Percentiles rank a stretch among this genome's conserved stretches.
These are phyloP conservation scores for Sporisorium scitamineum DNA, from an alignment of 1,284 basidiomycete genomes.

Conservation along the genomic window DNA sequence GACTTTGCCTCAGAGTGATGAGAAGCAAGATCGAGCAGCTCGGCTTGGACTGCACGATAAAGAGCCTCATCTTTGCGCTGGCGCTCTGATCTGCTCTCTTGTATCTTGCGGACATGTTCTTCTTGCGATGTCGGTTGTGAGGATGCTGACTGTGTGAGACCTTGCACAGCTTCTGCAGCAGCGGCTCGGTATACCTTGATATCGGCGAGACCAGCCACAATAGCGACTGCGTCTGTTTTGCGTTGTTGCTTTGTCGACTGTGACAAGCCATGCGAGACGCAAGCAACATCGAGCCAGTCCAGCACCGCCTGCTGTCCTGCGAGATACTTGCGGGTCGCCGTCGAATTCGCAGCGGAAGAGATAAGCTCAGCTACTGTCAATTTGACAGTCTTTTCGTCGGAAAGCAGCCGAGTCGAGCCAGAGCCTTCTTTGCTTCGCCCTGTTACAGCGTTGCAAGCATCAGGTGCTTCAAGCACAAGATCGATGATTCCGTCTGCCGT, in stretches of 20 bases:
- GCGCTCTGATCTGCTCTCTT: conserved; percentile 21
- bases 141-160: conserved; percentile 22
- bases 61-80: conserved; percentile 29
- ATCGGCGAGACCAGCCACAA: conserved; percentile 39
- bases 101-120: conserved; percentile 27
- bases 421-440: background rate
- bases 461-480: conserved; percentile 36
- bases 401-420: background rate
- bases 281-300: conserved; percentile 44
- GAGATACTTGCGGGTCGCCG: conserved; percentile 30
- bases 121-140: conserved; percentile 30
- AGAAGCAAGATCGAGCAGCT: conserved; percentile 6
- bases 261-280: conserved; percentile 11
- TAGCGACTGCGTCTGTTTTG: conserved; percentile 25
- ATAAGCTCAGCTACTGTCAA: conserved; percentile 39
- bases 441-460: conserved; percentile 23
- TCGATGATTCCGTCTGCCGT: conserved; percentile 33
- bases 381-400: conserved; percentile 26
- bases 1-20: background rate
- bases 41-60: conserved; percentile 14
- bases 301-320: conserved; percentile 36
- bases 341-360: conserved; percentile 36
- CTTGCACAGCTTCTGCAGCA: conserved; percentile 25
- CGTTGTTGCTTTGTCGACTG: background rate
- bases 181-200: conserved; percentile 29